Base-by-base conservation (phyloP, 2,329 filamentous ascomycete genomes). In the Capronia americana region DNA sequence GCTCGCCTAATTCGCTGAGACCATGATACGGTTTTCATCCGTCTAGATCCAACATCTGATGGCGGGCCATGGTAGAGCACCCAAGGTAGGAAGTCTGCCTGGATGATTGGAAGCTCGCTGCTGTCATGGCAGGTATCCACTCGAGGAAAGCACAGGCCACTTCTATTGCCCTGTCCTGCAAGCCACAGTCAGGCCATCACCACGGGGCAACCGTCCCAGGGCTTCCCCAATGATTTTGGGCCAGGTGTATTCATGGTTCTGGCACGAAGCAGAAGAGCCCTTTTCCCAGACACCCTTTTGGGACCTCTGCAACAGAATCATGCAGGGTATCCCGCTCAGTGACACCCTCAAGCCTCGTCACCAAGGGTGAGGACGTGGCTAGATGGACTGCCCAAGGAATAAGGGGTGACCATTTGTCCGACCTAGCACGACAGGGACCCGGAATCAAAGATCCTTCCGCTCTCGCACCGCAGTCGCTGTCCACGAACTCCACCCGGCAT, bases 151-250 rank as follows among this genome's bases (percentile, higher is more conserved):
- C 58, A 51, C 58, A 53, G 58, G 34, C 58, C 28, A 26, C 58
- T 11, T n/a, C 30, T 17, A 20, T 20, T 34, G 28, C 4, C 44
- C 30, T 26, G 17, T 10, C 8, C 55, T 60, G 64, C 64, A 63
- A 66, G 64, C 64, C 60, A 63, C 64, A 50, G 12, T 54, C 51
- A 44, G 17, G 32, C 34, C 34, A 26, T 55, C 60, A 54, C 59
- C n/a, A 60, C 38, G n/a, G 26, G 32, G 20, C 62, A 63, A 26
- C 58, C 12, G 3, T 17, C 20, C 12, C 20, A 38, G 41, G 14
- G 11, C 20, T 44, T 2, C 20, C 12, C 30, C 58, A 53, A 53
- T 53, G 28, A 61, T 30, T 38, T 34, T n/a, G 7, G 7, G 30
- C 46, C 46, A 53, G 30, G 30, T 53, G 58, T 41, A 24, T 38